Conservation (phyloP, 1,139 yeast species). For the Protomyces pachydermus region DNA sequence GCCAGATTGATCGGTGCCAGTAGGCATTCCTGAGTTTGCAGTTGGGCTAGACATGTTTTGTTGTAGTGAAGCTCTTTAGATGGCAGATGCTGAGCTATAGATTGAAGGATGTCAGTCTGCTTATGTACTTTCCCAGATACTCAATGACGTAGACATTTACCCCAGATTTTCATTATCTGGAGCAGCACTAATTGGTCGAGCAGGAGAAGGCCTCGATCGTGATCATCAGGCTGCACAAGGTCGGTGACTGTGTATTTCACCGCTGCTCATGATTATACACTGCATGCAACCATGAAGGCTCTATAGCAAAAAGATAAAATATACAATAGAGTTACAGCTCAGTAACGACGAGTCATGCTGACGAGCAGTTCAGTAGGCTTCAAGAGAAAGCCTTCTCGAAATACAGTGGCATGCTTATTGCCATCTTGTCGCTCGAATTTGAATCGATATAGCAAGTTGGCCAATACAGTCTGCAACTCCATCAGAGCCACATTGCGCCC, state of each 20-base stretch:
- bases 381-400: slow-evolving; percentile 20
- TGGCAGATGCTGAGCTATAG: background rate
- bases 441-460: slow-evolving; percentile 21
- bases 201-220: too few species aligned
- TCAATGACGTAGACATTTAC: background rate
- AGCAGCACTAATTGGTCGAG: background rate
- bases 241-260: too few species aligned
- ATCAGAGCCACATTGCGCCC: slow-evolving; percentile 26
- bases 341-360: slow-evolving; percentile 5
- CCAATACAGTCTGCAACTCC: slow-evolving; percentile 19
- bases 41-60: background rate
- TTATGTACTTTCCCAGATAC: background rate
- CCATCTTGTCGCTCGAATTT: slow-evolving; percentile 6
- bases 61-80: background rate
- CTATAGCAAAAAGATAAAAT: too few species aligned
- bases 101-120: background rate
- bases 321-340: too few species aligned
- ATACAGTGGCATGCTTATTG: slow-evolving; percentile 1
- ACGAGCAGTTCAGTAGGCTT: slow-evolving; percentile 17
- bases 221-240: too few species aligned
- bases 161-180: background rate
- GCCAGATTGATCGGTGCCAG: background rate
- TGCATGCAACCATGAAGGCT: too few species aligned
- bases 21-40: background rate
- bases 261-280: too few species aligned